Evolutionary conservation across 2,329 filamentous ascomycete genomes (phyloP), one percentile per base, ranked within the genome.

Genomic region (Epichloe typhina): DNA sequence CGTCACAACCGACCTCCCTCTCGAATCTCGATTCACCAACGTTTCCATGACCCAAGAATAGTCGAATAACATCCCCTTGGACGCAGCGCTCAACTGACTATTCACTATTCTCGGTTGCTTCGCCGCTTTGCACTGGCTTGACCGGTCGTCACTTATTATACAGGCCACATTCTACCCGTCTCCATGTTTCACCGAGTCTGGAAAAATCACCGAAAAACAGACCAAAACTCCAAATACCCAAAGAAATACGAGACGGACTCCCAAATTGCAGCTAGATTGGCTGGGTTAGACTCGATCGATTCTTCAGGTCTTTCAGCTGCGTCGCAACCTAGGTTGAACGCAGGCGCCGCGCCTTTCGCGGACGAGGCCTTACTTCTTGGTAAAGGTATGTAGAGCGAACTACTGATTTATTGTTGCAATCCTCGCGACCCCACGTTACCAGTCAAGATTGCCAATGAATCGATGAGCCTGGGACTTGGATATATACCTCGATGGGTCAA

Each of bases 151-250:
- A 26, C 44, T 43, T 52, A 40, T 35, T 47, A 46, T 33, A 40
- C 45, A 33, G 35, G 45, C 36, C 41, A 41, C 37, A 45, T 23
- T 31, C 37, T 33, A 36, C 17, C 52, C 23, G 39, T 55, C 56
- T 66, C 66, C 62, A 69, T 69, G 67, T 69, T 69, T 57, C 62
- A 59, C 58, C 65, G 64, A 58, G 61, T 57, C 50, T 61, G 62
- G 50, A 63, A 63, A 57, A 64, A 58, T 46, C 55, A 58, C 49
- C 48, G 53, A 40, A 58, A 63, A 51, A 56, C 59, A 51, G 56
- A 60, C 55, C 57, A 58, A 51, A 54, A 53, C 38, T 46, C 53
- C 17, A 51, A 53, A 31, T 53, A 42, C 33, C 37, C 46, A 45
- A 49, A 43, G 51, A 50, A 37, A 17, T 49, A 47, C 54, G 44